These are phyloP conservation scores for Plasmodium vinckei DNA, from an alignment of 169 alveolate genomes.

Conservation along the genomic window DNA sequence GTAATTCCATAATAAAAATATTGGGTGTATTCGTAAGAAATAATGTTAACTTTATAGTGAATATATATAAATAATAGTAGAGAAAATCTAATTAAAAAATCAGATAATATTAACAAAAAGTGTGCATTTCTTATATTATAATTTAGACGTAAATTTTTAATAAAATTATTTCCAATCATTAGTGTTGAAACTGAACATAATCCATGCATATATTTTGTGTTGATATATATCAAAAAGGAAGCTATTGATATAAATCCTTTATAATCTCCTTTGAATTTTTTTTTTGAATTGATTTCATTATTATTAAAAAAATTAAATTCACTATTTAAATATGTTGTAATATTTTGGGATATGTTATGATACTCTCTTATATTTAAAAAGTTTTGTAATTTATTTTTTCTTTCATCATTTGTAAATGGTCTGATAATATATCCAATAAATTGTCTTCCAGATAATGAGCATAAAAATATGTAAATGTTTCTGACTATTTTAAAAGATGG, in stretches of 20 bases:
- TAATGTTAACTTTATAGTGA: conserved; percentile 12
- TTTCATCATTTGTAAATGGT: conserved; percentile 29
- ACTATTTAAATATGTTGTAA: conserved; percentile 7
- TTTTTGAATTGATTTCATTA: conserved; percentile 12
- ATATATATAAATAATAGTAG: conserved; percentile 36
- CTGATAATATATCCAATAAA: conserved; percentile 65
- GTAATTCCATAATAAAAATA: conserved; percentile 15
- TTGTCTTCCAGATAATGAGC: conserved; percentile 59
- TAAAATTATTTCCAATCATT: conserved; percentile 62
- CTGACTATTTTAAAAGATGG: conserved; percentile 58
- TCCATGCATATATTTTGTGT: conserved; percentile 72
- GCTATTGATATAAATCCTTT: conserved; percentile 71
- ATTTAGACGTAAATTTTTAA: conserved; percentile 49
- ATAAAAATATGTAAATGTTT: conserved; percentile 55
- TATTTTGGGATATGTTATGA: conserved; percentile 6
- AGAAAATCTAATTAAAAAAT: conserved; percentile 25
- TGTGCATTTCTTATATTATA: conserved; percentile 52
- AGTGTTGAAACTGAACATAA: conserved; percentile 35
- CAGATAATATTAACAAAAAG: conserved; percentile 11
- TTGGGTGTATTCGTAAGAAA: conserved; percentile 3
- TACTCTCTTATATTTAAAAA: conserved; percentile 32
- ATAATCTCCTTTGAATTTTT: conserved; percentile 45
- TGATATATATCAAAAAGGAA: conserved; percentile 43
- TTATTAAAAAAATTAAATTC: conserved; percentile 29
- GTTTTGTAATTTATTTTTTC: conserved; percentile 31